Evolutionary conservation across 108 stramenopile genomes (phyloP).

Genomic region (Nitzschia sp.): DNA sequence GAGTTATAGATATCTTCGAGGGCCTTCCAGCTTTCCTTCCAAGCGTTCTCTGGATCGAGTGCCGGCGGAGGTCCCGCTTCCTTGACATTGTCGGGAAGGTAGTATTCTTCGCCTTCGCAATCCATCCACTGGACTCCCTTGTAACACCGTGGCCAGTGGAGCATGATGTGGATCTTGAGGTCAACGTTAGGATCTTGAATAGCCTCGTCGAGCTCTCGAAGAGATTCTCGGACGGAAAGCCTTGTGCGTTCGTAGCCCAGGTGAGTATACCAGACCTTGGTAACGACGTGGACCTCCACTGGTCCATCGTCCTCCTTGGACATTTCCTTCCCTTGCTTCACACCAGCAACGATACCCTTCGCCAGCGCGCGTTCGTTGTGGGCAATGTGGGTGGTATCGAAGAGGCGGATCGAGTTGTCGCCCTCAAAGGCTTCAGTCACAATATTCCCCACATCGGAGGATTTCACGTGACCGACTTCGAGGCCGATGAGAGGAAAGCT

Average conservation of each 20-base stretch:
- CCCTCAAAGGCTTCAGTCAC: slow-evolving; percentile 19
- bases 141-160: slow-evolving; percentile 83
- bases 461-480: slow-evolving; percentile 72
- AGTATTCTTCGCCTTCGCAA: slow-evolving; percentile 67
- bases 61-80: slow-evolving; percentile 73
- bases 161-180: slow-evolving; percentile 57
- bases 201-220: slow-evolving; percentile 17
- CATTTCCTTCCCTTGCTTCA: slow-evolving; percentile 7
- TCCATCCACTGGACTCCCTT: slow-evolving; percentile 77
- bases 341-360: slow-evolving; percentile 42
- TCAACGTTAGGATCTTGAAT: slow-evolving; percentile 42
- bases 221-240: slow-evolving; percentile 42
- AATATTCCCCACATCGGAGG: slow-evolving; percentile 36
- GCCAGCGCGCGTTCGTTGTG: slow-evolving; percentile 60
- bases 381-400: slow-evolving; percentile 70
- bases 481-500: slow-evolving; percentile 70
- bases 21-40: slow-evolving; percentile 72
- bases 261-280: slow-evolving; percentile 87
- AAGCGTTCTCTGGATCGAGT: slow-evolving; percentile 60
- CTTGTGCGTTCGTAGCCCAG: slow-evolving; percentile 79
- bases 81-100: slow-evolving; percentile 55
- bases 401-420: slow-evolving; percentile 39
- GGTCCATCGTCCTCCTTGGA: neutral
- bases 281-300: slow-evolving; percentile 66
- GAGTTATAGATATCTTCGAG: slow-evolving; percentile 55